Conservation (phyloP, 306 rosid species). For the Fragaria iinumae region DNA sequence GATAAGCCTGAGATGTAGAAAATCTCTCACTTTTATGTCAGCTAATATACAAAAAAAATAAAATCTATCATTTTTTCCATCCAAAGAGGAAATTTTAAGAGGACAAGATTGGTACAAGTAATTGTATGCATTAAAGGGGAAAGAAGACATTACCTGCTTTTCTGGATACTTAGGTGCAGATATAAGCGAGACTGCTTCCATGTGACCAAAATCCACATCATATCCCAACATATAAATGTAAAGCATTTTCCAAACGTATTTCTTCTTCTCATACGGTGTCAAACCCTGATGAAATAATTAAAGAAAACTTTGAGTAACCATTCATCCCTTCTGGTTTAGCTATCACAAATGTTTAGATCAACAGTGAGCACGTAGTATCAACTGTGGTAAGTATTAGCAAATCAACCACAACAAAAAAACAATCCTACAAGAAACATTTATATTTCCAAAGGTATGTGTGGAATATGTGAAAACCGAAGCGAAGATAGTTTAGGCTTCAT, state of each 20-base stretch:
- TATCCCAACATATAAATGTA: slow-evolving; percentile 95
- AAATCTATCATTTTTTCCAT: not conserved
- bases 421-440: not conserved
- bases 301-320: slow-evolving; percentile 10
- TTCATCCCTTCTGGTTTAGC: slow-evolving; percentile 8
- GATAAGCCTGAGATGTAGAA: not conserved
- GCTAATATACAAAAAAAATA: not conserved
- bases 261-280: slow-evolving; percentile 94
- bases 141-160: slow-evolving; percentile 65
- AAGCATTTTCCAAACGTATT: slow-evolving; percentile 99
- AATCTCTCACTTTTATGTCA: not conserved
- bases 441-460: not conserved
- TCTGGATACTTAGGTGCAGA: slow-evolving; percentile 99
- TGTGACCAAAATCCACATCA: slow-evolving; percentile 99
- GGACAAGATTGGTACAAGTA: not conserved
- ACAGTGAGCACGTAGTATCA: not conserved
- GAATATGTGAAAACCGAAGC: not conserved
- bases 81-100: not conserved
- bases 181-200: slow-evolving; percentile 99
- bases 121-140: not conserved
- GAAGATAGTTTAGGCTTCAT: slow-evolving; percentile 1
- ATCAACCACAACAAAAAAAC: not conserved
- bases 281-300: slow-evolving; percentile 63
- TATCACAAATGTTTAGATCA: slow-evolving; percentile 1
- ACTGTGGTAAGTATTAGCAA: not conserved